phyloP scores from a whole-genome alignment of 176 grass and related monocot species.

The Thinopyrum elongatum region DNA sequence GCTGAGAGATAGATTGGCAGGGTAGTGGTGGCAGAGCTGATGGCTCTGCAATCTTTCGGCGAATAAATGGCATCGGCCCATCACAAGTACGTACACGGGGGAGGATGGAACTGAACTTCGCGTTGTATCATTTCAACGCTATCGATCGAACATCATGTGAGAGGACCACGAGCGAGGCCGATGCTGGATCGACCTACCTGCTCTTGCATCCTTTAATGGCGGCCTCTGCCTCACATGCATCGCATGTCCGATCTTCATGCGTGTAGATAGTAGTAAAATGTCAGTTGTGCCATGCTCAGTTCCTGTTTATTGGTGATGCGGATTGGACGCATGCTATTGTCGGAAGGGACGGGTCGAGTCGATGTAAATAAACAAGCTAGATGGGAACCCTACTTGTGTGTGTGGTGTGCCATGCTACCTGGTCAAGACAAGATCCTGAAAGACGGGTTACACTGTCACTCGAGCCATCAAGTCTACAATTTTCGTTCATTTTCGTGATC shows the following conservation, averaged over 20 bases:
- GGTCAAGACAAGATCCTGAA: constrained; percentile 9
- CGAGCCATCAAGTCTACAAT: not conserved
- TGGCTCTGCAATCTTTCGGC: constrained; percentile 44
- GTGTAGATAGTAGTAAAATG: not conserved
- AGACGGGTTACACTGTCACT: not conserved
- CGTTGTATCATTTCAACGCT: not conserved
- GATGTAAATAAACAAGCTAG: not conserved
- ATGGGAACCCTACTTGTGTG: not conserved
- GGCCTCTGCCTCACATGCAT: constrained; percentile 18
- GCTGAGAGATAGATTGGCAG: not conserved
- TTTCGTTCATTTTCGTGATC: not conserved
- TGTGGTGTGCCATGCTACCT: too few species aligned
- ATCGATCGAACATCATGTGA: constrained; percentile 23
- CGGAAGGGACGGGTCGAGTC: not conserved
- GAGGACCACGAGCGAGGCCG: constrained; percentile 30
- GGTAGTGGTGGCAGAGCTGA: not conserved
- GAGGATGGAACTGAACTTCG: constrained; percentile 31
- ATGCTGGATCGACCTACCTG: constrained; percentile 18
- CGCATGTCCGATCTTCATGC: constrained; percentile 2
- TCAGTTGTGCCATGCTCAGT: not conserved
- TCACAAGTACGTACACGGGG: not conserved
- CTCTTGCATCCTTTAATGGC: constrained; percentile 39
- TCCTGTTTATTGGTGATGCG: constrained; percentile 1
- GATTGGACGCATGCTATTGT: constrained; percentile 5
- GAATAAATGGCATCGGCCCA: constrained; percentile 43